These are phyloP conservation scores for Quercus glauca DNA, from an alignment of 306 rosid genomes.

Conservation along the genomic window DNA sequence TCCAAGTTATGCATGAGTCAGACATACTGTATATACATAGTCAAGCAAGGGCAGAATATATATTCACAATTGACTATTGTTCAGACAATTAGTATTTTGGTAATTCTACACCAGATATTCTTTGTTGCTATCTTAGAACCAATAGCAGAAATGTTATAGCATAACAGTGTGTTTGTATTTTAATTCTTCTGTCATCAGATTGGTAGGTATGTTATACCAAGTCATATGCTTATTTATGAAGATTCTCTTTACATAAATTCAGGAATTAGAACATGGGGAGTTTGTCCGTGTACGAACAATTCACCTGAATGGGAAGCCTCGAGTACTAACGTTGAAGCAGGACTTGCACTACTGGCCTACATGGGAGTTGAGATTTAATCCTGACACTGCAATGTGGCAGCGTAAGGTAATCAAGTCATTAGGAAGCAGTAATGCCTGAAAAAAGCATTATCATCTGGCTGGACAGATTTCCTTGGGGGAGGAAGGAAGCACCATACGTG, in stretches of 20 bases:
- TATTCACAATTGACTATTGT: too few relatives aligned
- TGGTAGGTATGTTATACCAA: background rate
- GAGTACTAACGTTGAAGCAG: conserved; percentile 85
- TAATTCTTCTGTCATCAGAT: too few relatives aligned
- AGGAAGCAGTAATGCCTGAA: conserved; percentile 30
- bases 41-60: background rate
- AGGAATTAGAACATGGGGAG: conserved; percentile 83
- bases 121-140: too few relatives aligned
- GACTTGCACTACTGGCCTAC: conserved; percentile 97
- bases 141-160: too few relatives aligned
- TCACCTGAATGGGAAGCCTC: conserved; percentile 85
- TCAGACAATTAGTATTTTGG: too few relatives aligned
- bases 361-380: conserved; percentile 85
- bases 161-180: too few relatives aligned
- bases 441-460: background rate
- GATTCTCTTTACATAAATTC: conserved; percentile 19
- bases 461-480: background rate
- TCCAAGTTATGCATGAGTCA: background rate
- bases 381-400: conserved; percentile 71
- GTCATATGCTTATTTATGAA: background rate
- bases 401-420: conserved; percentile 65
- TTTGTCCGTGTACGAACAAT: conserved; percentile 85
- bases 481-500: background rate
- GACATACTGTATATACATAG: background rate
- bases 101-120: too few relatives aligned